Base-by-base conservation (phyloP, 192 early-diverging fungal species). In the Podila minutissima region DNA sequence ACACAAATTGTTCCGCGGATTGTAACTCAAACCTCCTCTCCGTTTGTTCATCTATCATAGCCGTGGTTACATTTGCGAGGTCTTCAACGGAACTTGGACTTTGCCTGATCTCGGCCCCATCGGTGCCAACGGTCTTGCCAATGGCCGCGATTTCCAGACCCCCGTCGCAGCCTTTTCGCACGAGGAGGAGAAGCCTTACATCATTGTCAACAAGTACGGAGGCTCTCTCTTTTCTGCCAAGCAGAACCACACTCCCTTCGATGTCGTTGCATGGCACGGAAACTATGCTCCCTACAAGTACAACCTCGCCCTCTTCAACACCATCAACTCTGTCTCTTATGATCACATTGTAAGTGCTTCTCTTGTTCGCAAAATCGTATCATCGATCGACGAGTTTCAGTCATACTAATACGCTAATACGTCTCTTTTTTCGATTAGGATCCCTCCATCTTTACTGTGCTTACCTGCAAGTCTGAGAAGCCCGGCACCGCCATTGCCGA, bases 241-340 rank as follows among this genome's bases (percentile, higher is more conserved):
- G 22, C 92, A 94, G 86, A 70, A 88, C 60, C 96, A 99, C 82
- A 94, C 92, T 22, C 95, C 96, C 10, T 99, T 95, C 69, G 95
- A 99, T 77, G 96, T 99, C 2, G 96, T 98, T 31, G 97, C 96
- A 15, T 99, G 97, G 95, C 95, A 98, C 82, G 97, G 97, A 49
- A 99, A 99, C 89, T 99, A 97, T 82, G 93, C 91, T 11, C 97
- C 97, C 1, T 98, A 88, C 89, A 97, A 97, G 83, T 97, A 97
- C 82, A 90, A 97, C 82, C 86, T 97, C 65, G 87, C 87, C 31
- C 84, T 89, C 57, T 98, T 98, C 86, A 92, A 89, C 74, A 92
- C 89, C 53, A 84, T 98, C 72, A 94, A 94, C 77, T 95, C 95
- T 9, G 94, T 97, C 24, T 93, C 95, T 1, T 96, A 86, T 82